These are phyloP conservation scores for Lactarius pseudohatsudake DNA, from an alignment of 768 basidiomycete genomes.

Conservation along the genomic window DNA sequence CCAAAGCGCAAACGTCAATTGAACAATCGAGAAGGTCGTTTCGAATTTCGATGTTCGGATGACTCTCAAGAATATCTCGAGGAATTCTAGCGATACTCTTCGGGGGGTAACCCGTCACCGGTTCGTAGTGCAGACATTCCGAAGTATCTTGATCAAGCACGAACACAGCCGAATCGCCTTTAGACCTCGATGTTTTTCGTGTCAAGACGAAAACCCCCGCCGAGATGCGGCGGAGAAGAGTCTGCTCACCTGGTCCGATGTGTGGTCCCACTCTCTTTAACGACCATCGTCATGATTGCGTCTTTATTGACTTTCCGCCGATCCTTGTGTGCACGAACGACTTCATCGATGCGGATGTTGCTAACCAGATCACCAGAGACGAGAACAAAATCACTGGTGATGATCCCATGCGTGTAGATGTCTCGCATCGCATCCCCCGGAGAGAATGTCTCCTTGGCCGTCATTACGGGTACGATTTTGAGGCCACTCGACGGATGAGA, in stretches of 20 bases:
- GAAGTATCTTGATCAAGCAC: slow-evolving; percentile 73
- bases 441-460: slow-evolving; percentile 83
- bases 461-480: slow-evolving; percentile 82
- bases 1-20: slow-evolving; percentile 92
- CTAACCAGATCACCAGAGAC: slow-evolving; percentile 92
- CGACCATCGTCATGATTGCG: slow-evolving; percentile 95
- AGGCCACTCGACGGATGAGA: slow-evolving; percentile 75
- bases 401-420: slow-evolving; percentile 87
- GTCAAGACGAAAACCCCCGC: slow-evolving; percentile 2
- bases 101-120: slow-evolving; percentile 67
- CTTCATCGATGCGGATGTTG: slow-evolving; percentile 87
- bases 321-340: slow-evolving; percentile 86
- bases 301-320: slow-evolving; percentile 85
- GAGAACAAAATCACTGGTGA: slow-evolving; percentile 88
- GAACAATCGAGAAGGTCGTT: slow-evolving; percentile 86
- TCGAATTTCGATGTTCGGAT: slow-evolving; percentile 81
- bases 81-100: slow-evolving; percentile 65
- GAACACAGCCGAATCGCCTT: slow-evolving; percentile 74
- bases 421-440: slow-evolving; percentile 92
- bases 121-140: slow-evolving; percentile 84
- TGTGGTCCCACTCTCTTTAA: slow-evolving; percentile 69
- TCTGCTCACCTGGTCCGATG: slow-evolving; percentile 70
- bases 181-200: slow-evolving; percentile 47
- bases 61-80: slow-evolving; percentile 68
- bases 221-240: background rate